Percentiles rank a stretch among this genome's conserved stretches.
Conservation (phyloP, 495 filamentous ascomycete species). For the Aspergillus ellipticus region DNA sequence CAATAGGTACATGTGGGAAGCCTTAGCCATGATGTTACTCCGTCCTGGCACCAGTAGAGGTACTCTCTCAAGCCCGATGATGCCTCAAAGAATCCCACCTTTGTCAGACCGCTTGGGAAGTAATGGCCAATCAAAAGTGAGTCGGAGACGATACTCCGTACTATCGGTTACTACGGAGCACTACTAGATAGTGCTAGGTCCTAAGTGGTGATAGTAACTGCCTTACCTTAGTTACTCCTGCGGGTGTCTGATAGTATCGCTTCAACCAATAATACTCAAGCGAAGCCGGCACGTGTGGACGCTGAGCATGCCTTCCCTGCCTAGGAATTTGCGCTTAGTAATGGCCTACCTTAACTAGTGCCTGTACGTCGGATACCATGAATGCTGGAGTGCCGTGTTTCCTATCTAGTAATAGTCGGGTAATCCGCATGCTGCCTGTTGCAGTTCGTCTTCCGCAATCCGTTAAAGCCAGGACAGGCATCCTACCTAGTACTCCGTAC, state of each 20-base stretch:
- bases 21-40: background rate
- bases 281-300: background rate
- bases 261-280: background rate
- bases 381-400: background rate
- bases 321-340: background rate
- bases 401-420: background rate
- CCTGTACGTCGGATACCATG: too few relatives aligned
- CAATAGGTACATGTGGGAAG: background rate
- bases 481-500: too few relatives aligned
- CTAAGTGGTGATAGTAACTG: background rate
- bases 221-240: background rate
- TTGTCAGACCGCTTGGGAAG: background rate
- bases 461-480: background rate
- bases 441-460: background rate
- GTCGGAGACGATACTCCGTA: too few relatives aligned
- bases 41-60: background rate
- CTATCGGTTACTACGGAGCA: background rate
- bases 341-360: too few relatives aligned
- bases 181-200: background rate
- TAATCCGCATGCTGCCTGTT: background rate
- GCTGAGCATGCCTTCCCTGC: background rate
- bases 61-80: background rate
- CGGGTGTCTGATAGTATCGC: background rate
- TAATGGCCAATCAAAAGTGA: background rate
- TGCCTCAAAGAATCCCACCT: background rate